A percentile compares a stretch with the other conserved stretches of the same genome.
Evolutionary conservation across 208 protist species (phyloP).

Genomic region (Leishmania mexicana): DNA sequence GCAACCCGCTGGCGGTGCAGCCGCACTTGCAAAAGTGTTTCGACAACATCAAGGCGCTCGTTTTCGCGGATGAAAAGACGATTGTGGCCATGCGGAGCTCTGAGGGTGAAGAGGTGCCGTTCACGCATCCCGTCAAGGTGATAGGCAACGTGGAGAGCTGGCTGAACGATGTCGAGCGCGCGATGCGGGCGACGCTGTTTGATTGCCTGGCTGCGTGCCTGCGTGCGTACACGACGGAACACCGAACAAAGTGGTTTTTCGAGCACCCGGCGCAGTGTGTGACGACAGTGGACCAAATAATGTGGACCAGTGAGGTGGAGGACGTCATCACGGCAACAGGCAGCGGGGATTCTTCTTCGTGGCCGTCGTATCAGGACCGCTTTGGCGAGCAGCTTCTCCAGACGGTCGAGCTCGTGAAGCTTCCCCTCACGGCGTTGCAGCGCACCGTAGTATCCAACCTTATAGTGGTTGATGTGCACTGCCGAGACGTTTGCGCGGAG

Average conservation of each 20-base stretch:
- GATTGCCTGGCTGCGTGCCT: slow-evolving; percentile 61
- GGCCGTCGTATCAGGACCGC: slow-evolving; percentile 70
- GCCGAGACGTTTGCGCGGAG: slow-evolving; percentile 87
- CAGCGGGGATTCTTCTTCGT: slow-evolving; percentile 22
- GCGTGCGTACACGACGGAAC: slow-evolving; percentile 52
- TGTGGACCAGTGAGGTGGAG: slow-evolving; percentile 94
- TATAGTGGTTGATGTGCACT: slow-evolving; percentile 96
- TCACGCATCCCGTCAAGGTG: slow-evolving; percentile 78
- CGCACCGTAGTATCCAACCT: slow-evolving; percentile 91
- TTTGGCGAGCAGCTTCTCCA: slow-evolving; percentile 81
- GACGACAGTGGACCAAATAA: slow-evolving; percentile 85
- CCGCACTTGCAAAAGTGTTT: slow-evolving; percentile 96
- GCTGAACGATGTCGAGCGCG: slow-evolving; percentile 91
- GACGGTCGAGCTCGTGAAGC: slow-evolving; percentile 91
- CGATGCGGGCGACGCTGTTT: slow-evolving; percentile 88
- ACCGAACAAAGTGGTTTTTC: slow-evolving; percentile 89
- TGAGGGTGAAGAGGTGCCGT: slow-evolving; percentile 91
- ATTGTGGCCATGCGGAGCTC: slow-evolving; percentile 88
- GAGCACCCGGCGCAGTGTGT: slow-evolving; percentile 93
- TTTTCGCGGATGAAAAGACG: slow-evolving; percentile 77
- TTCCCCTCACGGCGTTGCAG: slow-evolving; percentile 77
- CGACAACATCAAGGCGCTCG: slow-evolving; percentile 92
- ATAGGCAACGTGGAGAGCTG: slow-evolving; percentile 95
- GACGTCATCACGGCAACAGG: slow-evolving; percentile 49
- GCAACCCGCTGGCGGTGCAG: slow-evolving; percentile 94